Percentiles rank a stretch among this genome's conserved stretches.
These are phyloP conservation scores for Tuber indicum DNA, from an alignment of 495 filamentous ascomycete genomes.

Conservation along the genomic window DNA sequence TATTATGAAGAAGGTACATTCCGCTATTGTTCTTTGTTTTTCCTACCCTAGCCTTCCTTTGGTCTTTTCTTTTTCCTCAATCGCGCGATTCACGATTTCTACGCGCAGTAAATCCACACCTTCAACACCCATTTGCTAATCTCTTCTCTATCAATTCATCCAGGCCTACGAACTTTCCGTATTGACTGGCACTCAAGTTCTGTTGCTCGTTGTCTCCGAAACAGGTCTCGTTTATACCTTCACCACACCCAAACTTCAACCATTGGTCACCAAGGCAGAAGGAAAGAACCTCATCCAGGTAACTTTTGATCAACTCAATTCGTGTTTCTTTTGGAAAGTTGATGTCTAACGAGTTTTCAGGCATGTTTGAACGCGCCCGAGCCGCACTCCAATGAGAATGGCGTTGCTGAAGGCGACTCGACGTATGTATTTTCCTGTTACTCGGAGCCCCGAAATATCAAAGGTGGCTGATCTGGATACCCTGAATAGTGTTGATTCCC, in stretches of 20 bases:
- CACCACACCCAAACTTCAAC: slow-evolving; percentile 97
- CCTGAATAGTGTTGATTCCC: slow-evolving; percentile 50
- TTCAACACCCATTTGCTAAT: slow-evolving; percentile 34
- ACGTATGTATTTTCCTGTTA: slow-evolving; percentile 33
- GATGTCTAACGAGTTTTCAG: slow-evolving; percentile 47
- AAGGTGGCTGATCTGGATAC: slow-evolving; percentile 17
- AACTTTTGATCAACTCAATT: slow-evolving; percentile 38
- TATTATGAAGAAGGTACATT: slow-evolving; percentile 99
- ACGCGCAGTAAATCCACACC: slow-evolving; percentile 19
- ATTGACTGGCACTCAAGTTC: slow-evolving; percentile 94
- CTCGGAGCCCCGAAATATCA: not conserved
- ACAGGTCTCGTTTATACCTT: slow-evolving; percentile 99
- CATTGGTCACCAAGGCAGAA: slow-evolving; percentile 96
- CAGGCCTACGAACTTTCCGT: slow-evolving; percentile 98
- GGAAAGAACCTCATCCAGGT: slow-evolving; percentile 99
- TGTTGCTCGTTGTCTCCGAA: slow-evolving; percentile 95
- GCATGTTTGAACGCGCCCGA: slow-evolving; percentile 96
- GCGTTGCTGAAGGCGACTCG: slow-evolving; percentile 64
- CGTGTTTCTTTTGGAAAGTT: slow-evolving; percentile 18
- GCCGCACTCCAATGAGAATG: slow-evolving; percentile 77
- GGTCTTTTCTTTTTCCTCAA: slow-evolving; percentile 9
- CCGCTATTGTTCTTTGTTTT: slow-evolving; percentile 11
- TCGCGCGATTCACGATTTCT: slow-evolving; percentile 36
- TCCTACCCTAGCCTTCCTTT: not conserved
- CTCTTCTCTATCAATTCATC: slow-evolving; percentile 33